Base-by-base conservation (phyloP, 2,329 filamentous ascomycete genomes). In the Fusarium torulosum region DNA sequence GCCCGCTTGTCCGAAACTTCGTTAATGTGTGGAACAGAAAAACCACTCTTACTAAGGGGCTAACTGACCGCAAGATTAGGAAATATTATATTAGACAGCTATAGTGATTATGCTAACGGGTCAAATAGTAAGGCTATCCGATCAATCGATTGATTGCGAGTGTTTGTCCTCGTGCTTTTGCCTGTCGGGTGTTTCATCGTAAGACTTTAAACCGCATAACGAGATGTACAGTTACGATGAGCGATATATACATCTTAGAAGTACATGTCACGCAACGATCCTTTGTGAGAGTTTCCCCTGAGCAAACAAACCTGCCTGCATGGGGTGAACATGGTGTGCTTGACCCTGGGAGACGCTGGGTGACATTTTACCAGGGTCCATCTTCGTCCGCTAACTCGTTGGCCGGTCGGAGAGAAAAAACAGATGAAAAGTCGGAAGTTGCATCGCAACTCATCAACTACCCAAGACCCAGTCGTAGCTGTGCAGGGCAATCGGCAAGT, bases 391-490 rank as follows among this genome's bases (percentile, higher is more conserved):
- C 38, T 20, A 35, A 35, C 21, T 21, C n/a, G 33, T 41, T 33
- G 6, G 45, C 6, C 21, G 20, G 13, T 23, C 15, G 27, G 25
- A 29, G 17, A 19, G n/a, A 49, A 29, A 49, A 37, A 37, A 23
- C 14, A 37, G 33, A 37, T 37, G 15, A 37, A 37, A 37, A 37
- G 17, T 37, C 35, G 19, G 17, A 19, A 37, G 35, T 37, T 37
- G 17, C n/a, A 46, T 37, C 43, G 37, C 6, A 45, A 15, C 9
- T 51, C 31, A 37, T 35, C 23, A 58, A 27, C 11, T 47, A 31
- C 51, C 23, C 37, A 45, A 35, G 41, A 42, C 45, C 50, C 52
- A 55, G 42, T 53, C 51, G 23, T 51, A 50, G 31, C 43, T 49
- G 27, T 42, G 4, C n/a, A 41, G 20, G 44, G 37, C 27, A 41